A percentile compares a stretch with the other conserved stretches of the same genome.
Conservation (phyloP, 2,329 filamentous ascomycete species). For the Xylariaceae sp. region DNA sequence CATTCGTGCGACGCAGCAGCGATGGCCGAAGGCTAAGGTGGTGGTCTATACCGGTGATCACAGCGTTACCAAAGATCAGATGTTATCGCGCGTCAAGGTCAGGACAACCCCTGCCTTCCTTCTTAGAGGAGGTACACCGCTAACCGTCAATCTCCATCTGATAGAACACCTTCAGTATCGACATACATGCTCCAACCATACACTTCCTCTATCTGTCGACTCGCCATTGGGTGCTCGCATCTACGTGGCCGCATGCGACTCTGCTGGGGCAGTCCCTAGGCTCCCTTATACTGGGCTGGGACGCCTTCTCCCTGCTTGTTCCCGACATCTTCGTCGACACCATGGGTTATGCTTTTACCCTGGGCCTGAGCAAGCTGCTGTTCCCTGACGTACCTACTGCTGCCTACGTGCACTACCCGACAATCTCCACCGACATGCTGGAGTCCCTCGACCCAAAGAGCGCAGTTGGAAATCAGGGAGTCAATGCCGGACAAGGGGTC, state of each 20-base stretch:
- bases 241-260: constrained; percentile 87
- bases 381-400: constrained; percentile 78
- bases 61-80: constrained; percentile 73
- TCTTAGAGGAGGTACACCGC: no score
- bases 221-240: constrained; percentile 77
- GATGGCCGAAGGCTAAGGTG: constrained; percentile 84
- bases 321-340: constrained; percentile 96
- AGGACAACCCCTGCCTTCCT: constrained; percentile 13
- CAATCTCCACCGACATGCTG: constrained; percentile 97
- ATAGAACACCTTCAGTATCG: constrained; percentile 85
- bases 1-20: constrained; percentile 80
- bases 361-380: constrained; percentile 75
- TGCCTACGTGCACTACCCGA: constrained; percentile 96
- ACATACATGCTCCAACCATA: constrained; percentile 74
- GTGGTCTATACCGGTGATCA: constrained; percentile 95
- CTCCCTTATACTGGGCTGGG: constrained; percentile 80
- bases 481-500: constrained; percentile 77
- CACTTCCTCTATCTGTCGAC: constrained; percentile 88
- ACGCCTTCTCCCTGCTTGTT: constrained; percentile 85
- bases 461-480: constrained; percentile 56
- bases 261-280: constrained; percentile 90
- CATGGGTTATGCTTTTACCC: constrained; percentile 93
- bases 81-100: constrained; percentile 72
- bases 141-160: constrained; percentile 8
- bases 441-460: constrained; percentile 65